phyloP scores from a whole-genome alignment of 1,139 yeast species.

The Zygosaccharomyces sapae region DNA sequence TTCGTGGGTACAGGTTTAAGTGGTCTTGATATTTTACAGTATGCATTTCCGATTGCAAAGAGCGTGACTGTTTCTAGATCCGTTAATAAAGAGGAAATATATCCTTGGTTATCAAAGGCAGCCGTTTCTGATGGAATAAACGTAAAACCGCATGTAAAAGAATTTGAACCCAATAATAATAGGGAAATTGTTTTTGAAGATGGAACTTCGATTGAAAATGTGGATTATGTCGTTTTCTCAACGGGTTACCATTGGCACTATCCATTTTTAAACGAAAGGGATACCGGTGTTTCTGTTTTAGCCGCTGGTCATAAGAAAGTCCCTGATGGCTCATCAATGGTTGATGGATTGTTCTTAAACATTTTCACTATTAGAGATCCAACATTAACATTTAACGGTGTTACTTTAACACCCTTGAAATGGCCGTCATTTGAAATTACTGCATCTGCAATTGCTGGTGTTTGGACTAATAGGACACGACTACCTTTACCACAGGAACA shows the following conservation, averaged over 20 bases:
- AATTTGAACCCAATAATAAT: constrained; percentile 15
- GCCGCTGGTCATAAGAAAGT: constrained; percentile 6
- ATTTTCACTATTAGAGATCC: constrained; percentile 43
- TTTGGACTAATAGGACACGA: constrained; percentile 26
- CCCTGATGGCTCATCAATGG: constrained; percentile 27
- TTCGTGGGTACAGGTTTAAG: constrained; percentile 51
- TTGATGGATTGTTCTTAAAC: constrained; percentile 39
- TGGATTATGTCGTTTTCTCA: constrained; percentile 40
- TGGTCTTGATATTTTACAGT: constrained; percentile 51
- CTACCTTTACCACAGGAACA: constrained; percentile 30
- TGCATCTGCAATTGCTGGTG: constrained; percentile 29
- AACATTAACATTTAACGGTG: constrained; percentile 39
- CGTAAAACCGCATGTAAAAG: constrained; percentile 38
- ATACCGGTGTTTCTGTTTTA: constrained; percentile 12
- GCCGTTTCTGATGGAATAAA: constrained; percentile 40
- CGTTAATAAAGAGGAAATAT: constrained; percentile 26
- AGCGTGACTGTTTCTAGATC: constrained; percentile 41
- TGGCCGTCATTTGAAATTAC: constrained; percentile 28
- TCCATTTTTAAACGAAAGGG: constrained; percentile 34
- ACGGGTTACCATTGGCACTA: constrained; percentile 43
- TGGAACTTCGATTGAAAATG: constrained; percentile 35
- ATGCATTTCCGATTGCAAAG: constrained; percentile 43
- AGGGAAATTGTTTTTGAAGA: constrained; percentile 37
- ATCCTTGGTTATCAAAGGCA: constrained; percentile 38
- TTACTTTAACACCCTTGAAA: constrained; percentile 23